Conservation (phyloP, 2,329 filamentous ascomycete genomes). For the Pleomassaria siparia region DNA sequence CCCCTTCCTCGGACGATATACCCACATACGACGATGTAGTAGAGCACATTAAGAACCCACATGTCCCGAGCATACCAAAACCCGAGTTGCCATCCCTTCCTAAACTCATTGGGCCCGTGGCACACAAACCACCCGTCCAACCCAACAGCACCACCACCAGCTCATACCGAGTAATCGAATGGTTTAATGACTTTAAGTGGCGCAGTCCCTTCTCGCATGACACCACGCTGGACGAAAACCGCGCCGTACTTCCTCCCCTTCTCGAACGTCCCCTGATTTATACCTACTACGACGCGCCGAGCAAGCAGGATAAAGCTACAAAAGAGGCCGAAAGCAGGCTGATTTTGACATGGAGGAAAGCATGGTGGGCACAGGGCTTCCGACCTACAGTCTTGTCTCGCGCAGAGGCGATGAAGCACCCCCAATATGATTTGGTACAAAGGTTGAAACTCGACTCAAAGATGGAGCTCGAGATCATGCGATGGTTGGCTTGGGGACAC, state of each 20-base stretch:
- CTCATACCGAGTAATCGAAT: slow-evolving; percentile 67
- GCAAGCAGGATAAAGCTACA: slow-evolving; percentile 63
- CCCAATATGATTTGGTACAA: slow-evolving; percentile 72
- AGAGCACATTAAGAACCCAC: slow-evolving; percentile 44
- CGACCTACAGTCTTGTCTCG: slow-evolving; percentile 77
- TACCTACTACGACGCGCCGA: slow-evolving; percentile 80
- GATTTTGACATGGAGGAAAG: slow-evolving; percentile 83
- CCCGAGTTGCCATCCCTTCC: slow-evolving; percentile 41
- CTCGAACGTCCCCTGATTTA: slow-evolving; percentile 73
- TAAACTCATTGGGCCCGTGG: slow-evolving; percentile 69
- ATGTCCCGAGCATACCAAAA: slow-evolving; percentile 34
- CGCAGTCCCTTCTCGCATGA: slow-evolving; percentile 83
- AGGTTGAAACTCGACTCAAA: slow-evolving; percentile 38
- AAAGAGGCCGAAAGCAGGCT: slow-evolving; percentile 76
- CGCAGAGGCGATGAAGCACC: slow-evolving; percentile 80
- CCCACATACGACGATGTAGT: slow-evolving; percentile 39
- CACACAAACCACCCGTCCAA: slow-evolving; percentile 71
- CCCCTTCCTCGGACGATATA: slow-evolving; percentile 36
- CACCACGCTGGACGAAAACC: slow-evolving; percentile 76
- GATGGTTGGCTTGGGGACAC: slow-evolving; percentile 90
- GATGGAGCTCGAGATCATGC: slow-evolving; percentile 64
- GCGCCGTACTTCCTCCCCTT: slow-evolving; percentile 79
- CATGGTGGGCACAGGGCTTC: slow-evolving; percentile 96
- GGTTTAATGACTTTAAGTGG: slow-evolving; percentile 92
- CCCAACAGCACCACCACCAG: slow-evolving; percentile 69